Evolutionary conservation across 139 green algal species (phyloP).

Genomic region (Auxenochlorella pyrenoidosa): DNA sequence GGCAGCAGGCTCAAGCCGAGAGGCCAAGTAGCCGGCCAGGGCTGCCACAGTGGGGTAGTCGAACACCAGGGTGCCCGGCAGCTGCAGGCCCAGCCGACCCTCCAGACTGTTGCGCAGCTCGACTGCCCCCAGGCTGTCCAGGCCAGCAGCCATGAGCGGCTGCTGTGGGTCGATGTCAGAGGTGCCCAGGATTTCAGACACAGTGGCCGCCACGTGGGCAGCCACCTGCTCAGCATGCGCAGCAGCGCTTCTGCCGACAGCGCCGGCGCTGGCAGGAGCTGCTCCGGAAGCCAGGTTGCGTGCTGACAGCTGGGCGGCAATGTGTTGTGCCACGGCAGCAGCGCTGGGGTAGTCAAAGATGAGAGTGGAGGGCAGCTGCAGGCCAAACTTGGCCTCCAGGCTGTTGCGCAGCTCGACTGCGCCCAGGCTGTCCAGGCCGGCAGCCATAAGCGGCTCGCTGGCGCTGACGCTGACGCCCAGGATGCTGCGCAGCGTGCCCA

Average conservation of each 20-base stretch:
- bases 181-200: constrained; percentile 52
- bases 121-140: constrained; percentile 64
- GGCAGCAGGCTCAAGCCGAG: constrained; percentile 1
- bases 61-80: constrained; percentile 62
- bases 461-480: constrained; percentile 1
- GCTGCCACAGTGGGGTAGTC: constrained; percentile 62
- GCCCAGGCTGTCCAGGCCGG: constrained; percentile 67
- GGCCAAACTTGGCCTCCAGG: constrained; percentile 46
- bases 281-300: neutral
- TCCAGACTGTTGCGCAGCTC: constrained; percentile 62
- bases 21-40: constrained; percentile 50
- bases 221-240: neutral
- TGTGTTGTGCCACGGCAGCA: constrained; percentile 42
- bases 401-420: constrained; percentile 56
- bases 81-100: constrained; percentile 22
- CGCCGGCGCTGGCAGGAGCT: neutral
- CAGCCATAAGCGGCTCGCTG: constrained; percentile 46
- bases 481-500: constrained; percentile 44
- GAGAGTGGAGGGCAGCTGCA: constrained; percentile 50
- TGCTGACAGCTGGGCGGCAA: constrained; percentile 34
- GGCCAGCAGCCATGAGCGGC: constrained; percentile 59
- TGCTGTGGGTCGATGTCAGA: neutral
- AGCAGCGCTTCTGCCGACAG: neutral
- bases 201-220: constrained; percentile 30
- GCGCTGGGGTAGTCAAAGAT: constrained; percentile 68